Conservation (phyloP, 805 yeast genomes). For the Suhomyces prunicola region DNA sequence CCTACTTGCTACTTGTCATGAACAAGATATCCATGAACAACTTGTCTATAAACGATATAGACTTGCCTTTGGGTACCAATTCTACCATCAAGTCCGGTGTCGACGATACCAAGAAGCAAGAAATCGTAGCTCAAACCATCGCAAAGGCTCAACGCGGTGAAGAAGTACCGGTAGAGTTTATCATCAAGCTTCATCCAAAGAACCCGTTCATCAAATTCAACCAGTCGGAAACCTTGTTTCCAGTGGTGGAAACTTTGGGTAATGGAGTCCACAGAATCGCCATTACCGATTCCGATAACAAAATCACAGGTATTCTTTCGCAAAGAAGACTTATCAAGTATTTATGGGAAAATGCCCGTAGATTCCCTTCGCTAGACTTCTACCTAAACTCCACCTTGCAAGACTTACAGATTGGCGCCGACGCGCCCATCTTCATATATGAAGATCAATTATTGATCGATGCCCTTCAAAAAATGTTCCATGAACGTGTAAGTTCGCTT, state of each 20-base stretch:
- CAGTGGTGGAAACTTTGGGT: conserved; percentile 85
- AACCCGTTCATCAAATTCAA: conserved; percentile 81
- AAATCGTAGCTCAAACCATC: conserved; percentile 42
- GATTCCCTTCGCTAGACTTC: conserved; percentile 78
- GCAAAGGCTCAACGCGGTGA: conserved; percentile 78
- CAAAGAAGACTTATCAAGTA: conserved; percentile 84
- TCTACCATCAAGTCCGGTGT: conserved; percentile 20
- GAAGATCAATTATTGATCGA: conserved; percentile 88
- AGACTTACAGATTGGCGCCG: conserved; percentile 73
- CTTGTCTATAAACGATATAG: conserved; percentile 24
- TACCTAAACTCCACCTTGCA: conserved; percentile 64
- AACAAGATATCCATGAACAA: conserved; percentile 54
- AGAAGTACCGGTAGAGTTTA: conserved; percentile 88
- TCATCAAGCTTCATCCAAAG: conserved; percentile 78
- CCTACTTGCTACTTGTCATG: conserved; percentile 79
- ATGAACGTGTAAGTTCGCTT: conserved; percentile 78
- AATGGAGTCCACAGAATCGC: conserved; percentile 95
- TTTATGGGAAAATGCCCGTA: conserved; percentile 89
- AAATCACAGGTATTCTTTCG: conserved; percentile 79
- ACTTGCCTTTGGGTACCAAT: background rate
- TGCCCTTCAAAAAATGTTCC: conserved; percentile 82
- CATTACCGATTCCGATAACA: conserved; percentile 52
- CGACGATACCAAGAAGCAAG: conserved; percentile 28
- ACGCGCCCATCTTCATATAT: conserved; percentile 68
- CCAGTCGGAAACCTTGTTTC: conserved; percentile 62